Percentiles rank a stretch among this genome's conserved stretches.
Evolutionary conservation across 495 filamentous ascomycete genomes (phyloP).

Genomic region (Penicillium coprophilum): DNA sequence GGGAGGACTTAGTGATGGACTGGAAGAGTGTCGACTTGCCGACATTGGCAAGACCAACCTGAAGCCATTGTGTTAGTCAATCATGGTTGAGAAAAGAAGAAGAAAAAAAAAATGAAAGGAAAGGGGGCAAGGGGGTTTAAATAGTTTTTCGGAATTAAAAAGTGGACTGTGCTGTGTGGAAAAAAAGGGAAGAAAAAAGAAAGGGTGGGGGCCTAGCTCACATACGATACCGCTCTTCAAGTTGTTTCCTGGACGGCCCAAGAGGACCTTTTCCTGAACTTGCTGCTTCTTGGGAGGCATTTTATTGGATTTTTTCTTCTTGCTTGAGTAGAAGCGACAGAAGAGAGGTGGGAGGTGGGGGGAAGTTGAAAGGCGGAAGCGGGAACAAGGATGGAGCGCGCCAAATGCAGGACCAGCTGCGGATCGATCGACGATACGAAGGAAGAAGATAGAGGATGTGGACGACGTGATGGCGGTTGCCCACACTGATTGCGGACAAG

Average conservation of each 20-base stretch:
- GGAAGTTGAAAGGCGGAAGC: constrained; percentile 34
- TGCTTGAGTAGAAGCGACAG: constrained; percentile 47
- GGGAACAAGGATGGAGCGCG: constrained; percentile 26
- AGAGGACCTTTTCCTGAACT: constrained; percentile 57
- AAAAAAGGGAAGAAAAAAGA: constrained; percentile 26
- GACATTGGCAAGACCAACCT: constrained; percentile 99
- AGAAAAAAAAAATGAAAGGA: constrained; percentile 17
- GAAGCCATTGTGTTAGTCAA: constrained; percentile 28
- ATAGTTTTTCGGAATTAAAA: constrained; percentile 36
- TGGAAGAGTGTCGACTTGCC: constrained; percentile 99
- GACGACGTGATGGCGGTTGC: constrained; percentile 43
- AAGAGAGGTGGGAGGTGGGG: constrained; percentile 33
- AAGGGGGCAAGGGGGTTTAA: constrained; percentile 29
- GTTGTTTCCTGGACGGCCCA: constrained; percentile 96
- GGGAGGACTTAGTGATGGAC: constrained; percentile 94
- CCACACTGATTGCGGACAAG: constrained; percentile 33
- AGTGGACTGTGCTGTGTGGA: constrained; percentile 39
- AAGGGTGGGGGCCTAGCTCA: constrained; percentile 50
- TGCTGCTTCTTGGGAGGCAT: constrained; percentile 57
- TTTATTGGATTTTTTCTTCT: constrained; percentile 49
- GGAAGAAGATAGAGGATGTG: constrained; percentile 30
- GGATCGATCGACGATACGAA: constrained; percentile 38
- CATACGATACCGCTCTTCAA: constrained; percentile 99
- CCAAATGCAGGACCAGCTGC: constrained; percentile 55
- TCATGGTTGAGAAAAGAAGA: constrained; percentile 19